These are phyloP conservation scores for Agaricales sp. DNA, from an alignment of 1,284 basidiomycete genomes.

Conservation along the genomic window DNA sequence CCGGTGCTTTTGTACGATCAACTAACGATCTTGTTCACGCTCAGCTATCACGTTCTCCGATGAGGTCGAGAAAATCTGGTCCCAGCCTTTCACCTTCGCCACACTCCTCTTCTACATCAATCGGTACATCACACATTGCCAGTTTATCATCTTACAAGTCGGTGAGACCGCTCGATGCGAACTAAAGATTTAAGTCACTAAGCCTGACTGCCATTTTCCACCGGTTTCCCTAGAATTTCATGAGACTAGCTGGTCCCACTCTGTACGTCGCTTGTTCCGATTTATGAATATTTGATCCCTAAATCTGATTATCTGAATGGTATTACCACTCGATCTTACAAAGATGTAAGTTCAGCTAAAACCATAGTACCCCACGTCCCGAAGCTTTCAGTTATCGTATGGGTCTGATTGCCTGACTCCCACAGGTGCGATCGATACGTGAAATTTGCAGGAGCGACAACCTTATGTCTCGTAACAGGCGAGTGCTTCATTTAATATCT, in stretches of 20 bases:
- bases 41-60: neutral
- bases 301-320: no score
- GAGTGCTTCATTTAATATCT: slow-evolving; percentile 1
- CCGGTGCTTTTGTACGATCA: neutral
- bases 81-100: neutral
- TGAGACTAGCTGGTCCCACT: neutral
- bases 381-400: neutral
- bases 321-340: no score
- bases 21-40: neutral
- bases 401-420: no score
- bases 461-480: slow-evolving; percentile 19
- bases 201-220: neutral
- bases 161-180: neutral
- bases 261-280: neutral
- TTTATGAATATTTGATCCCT: neutral
- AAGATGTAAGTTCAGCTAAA: neutral
- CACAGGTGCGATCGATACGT: neutral
- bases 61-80: neutral
- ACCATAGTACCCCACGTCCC: no score
- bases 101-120: neutral
- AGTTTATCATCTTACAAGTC: neutral
- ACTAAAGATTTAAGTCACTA: no score
- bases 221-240: neutral
- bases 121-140: neutral
- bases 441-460: slow-evolving; percentile 13